phyloP scores from a whole-genome alignment of 2,329 filamentous ascomycete species.

The Corynespora cassiicola region DNA sequence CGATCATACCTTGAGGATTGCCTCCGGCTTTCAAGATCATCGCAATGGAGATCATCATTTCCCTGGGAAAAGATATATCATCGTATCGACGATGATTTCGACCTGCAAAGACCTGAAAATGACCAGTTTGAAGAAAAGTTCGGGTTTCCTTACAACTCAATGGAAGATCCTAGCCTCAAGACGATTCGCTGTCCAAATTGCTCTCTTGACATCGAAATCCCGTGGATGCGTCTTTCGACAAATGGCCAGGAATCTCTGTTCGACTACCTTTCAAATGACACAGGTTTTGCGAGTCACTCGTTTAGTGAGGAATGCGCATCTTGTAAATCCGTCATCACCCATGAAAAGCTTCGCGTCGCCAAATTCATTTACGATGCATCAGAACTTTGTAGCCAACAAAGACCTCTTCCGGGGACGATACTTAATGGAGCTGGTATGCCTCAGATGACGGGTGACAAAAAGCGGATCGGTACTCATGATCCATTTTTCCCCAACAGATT shows the following conservation, averaged over 20 bases:
- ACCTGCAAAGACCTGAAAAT: slow-evolving; percentile 50
- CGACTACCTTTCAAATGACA: slow-evolving; percentile 52
- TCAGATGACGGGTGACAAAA: slow-evolving; percentile 32
- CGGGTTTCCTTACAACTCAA: slow-evolving; percentile 66
- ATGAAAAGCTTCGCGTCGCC: slow-evolving; percentile 65
- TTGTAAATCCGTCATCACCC: slow-evolving; percentile 61
- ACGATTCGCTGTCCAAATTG: slow-evolving; percentile 65
- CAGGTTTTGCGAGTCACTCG: slow-evolving; percentile 66
- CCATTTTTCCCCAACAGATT: slow-evolving; percentile 26
- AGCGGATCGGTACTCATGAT: slow-evolving; percentile 18
- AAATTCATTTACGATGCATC: slow-evolving; percentile 67
- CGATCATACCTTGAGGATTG: slow-evolving; percentile 77
- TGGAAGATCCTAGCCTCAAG: slow-evolving; percentile 58
- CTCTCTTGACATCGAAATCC: slow-evolving; percentile 48
- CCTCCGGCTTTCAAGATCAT: slow-evolving; percentile 62
- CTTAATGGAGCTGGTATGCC: slow-evolving; percentile 64
- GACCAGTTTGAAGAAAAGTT: slow-evolving; percentile 55
- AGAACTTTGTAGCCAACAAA: slow-evolving; percentile 52
- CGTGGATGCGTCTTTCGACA: slow-evolving; percentile 62
- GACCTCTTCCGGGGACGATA: slow-evolving; percentile 73
- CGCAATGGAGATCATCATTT: slow-evolving; percentile 67
- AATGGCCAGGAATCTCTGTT: slow-evolving; percentile 12
- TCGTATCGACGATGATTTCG: slow-evolving; percentile 64
- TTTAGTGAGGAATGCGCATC: slow-evolving; percentile 58
- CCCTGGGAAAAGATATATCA: slow-evolving; percentile 62